Base-by-base conservation (phyloP, 2,329 filamentous ascomycete species). In the Botryotinia globosa region DNA sequence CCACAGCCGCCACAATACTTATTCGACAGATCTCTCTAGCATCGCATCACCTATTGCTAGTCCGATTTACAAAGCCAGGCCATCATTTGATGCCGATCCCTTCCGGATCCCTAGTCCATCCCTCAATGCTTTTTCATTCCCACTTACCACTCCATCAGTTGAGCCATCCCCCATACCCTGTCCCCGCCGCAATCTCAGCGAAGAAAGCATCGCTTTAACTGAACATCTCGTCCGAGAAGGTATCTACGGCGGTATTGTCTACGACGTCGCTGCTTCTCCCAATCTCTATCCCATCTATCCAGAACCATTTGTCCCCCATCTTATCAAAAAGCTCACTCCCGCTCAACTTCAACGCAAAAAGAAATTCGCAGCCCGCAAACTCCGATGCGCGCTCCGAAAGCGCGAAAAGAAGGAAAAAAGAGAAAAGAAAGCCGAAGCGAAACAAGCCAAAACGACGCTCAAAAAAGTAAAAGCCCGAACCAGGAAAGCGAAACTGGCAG, bases 181-280 rank as follows among this genome's bases (percentile, higher is more conserved):
- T n/a, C 25, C 45, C 3, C 34, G 22, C 48, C 39, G 25, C 39
- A 65, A n/a, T 25, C 32, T 32, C 4, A 51, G 44, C 18, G 42
- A 65, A 18, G 62, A 72, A 56, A 67, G 39, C 9, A 32, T 42
- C 45, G 34, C 37, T 10, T 34, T 72, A 32, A 59, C 69, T 51
- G 37, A 54, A 10, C 69, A 72, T 29, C 39, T 72, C 18, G 48
- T 56, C 2, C 48, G 62, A 29, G 62, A 72, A 48, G 69, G 69
- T 18, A 56, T 72, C 16, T 66, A 67, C 61, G 37, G 44, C 4
- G 62, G 54, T 14, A 54, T 72, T 16, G 42, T 72, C 45, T 72
- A 58, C 39, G 37, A 54, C 9, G 6, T 51, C 20, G 16, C 10
- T 45, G 9, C 42, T 9, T 29, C 59, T 10, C 25, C 39, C 34